Conservation (phyloP, 305 asterid species). For the Vinca major region DNA sequence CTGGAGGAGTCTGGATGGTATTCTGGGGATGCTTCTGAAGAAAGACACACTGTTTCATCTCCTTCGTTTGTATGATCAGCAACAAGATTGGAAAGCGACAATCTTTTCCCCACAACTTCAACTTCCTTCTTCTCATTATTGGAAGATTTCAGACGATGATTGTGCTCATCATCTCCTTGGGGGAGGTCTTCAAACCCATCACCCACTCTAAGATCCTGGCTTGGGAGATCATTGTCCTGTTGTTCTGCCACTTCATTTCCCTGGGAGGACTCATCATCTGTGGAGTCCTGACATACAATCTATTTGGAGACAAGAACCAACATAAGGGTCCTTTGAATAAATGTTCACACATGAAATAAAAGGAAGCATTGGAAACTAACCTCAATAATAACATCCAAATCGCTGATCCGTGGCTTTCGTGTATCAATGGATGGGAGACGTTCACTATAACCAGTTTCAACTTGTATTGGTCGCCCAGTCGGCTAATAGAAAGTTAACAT, state of each 20-base stretch:
- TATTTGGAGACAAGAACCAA: conserved; percentile 24
- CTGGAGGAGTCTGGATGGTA: conserved; percentile 26
- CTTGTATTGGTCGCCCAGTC: conserved; percentile 86
- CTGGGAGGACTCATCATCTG: conserved; percentile 34
- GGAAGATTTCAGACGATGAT: conserved; percentile 33
- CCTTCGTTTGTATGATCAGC: conserved; percentile 28
- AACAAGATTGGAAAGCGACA: conserved; percentile 27
- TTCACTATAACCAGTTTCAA: conserved; percentile 75
- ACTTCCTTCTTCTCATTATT: conserved; percentile 38
- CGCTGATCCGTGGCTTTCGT: conserved; percentile 78
- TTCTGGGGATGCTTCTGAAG: not conserved
- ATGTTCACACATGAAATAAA: not conserved
- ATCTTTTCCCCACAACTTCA: conserved; percentile 27
- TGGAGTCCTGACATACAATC: conserved; percentile 58
- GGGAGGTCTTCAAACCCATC: conserved; percentile 41
- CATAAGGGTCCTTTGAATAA: not conserved
- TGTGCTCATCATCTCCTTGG: conserved; percentile 38
- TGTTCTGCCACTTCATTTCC: conserved; percentile 35
- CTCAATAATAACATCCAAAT: conserved; percentile 76
- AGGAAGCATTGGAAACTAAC: conserved; percentile 26
- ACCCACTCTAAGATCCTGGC: conserved; percentile 32
- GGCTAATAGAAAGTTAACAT: conserved; percentile 41
- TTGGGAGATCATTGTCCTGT: conserved; percentile 36
- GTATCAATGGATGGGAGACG: conserved; percentile 86
- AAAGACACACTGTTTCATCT: conserved; percentile 29